Base-by-base conservation (phyloP, 805 yeast genomes). In the Torulaspora indica region DNA sequence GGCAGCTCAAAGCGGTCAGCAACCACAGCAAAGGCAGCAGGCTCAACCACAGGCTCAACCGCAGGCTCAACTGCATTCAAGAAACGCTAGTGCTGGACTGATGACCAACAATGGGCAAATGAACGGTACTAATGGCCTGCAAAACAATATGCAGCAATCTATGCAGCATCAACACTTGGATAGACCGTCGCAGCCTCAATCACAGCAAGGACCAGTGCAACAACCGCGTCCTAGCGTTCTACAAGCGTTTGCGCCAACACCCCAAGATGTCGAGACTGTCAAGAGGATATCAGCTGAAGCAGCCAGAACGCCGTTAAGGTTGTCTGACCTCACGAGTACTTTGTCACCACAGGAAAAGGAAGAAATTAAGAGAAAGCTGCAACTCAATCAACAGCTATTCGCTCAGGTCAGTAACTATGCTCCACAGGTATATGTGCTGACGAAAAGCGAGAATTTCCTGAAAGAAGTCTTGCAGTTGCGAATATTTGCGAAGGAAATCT, bases 381-480 rank as follows among this genome's bases (percentile, higher is more conserved):
- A 67, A 25, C 54, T 71, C 14, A 66, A 65, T 48, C 62, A 59
- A 44, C 83, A 78, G 55, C 73, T 83, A 51, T 79, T 77, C 62
- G 73, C 79, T 29, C 75, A 82, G 49, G 82, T 84, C 13, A 95
- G 87, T 58, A 82, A 82, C 48, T 71, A 88, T 34, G 78, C 86
- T 32, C 88, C 95, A 29, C 81, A 85, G 57, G 86, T 85, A 56
- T 88, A 77, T 58, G 75, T 83, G 46, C 71, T 86, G 48, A 84
- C 95, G 1, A 79, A 82, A 54, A 85, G 84, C 61, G 75, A 73
- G 38, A 85, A 81, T 39, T 90, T 86, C 8, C 83, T 95, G 1
- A 80, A 78, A 56, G 77, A 85, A 53, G 75, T 89, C 47, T 73
- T 89, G 47, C 90, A 85, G 59, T 78, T 85, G 73, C 81, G 87